phyloP scores from a whole-genome alignment of 345 rosid species.

The Passiflora organensis region DNA sequence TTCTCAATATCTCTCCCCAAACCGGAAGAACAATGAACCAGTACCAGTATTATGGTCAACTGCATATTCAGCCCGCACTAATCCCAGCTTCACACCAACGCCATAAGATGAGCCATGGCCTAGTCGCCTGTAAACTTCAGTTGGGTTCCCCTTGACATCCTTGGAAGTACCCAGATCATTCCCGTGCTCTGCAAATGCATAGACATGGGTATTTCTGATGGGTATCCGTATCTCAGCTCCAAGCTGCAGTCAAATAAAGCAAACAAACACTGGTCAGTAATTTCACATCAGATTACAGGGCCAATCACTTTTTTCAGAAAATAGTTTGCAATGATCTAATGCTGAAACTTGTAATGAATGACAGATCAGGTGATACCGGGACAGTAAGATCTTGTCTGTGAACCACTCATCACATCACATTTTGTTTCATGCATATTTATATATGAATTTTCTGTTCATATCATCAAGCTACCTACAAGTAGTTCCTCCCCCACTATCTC shows the following conservation, averaged over 20 bases:
- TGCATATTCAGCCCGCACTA: slow-evolving; percentile 90
- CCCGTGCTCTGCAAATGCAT: slow-evolving; percentile 93
- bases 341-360: too few relatives aligned
- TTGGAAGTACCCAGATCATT: slow-evolving; percentile 90
- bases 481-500: too few relatives aligned
- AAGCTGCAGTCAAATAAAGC: slow-evolving; percentile 41
- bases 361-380: too few relatives aligned
- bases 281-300: too few relatives aligned
- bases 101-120: slow-evolving; percentile 95
- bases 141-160: slow-evolving; percentile 96
- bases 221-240: slow-evolving; percentile 94
- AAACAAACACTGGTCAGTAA: slow-evolving; percentile 5
- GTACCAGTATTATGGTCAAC: slow-evolving; percentile 90
- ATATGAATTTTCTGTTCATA: too few relatives aligned
- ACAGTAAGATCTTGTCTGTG: too few relatives aligned
- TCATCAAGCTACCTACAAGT: too few relatives aligned
- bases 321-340: too few relatives aligned
- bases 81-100: slow-evolving; percentile 76
- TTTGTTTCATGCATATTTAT: too few relatives aligned
- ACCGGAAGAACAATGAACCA: slow-evolving; percentile 86
- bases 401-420: too few relatives aligned
- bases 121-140: slow-evolving; percentile 85
- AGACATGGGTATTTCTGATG: slow-evolving; percentile 73
- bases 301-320: neutral
- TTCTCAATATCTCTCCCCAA: slow-evolving; percentile 83